Base-by-base conservation (phyloP, 2,329 filamentous ascomycete species). In the Septoria petroselini region DNA sequence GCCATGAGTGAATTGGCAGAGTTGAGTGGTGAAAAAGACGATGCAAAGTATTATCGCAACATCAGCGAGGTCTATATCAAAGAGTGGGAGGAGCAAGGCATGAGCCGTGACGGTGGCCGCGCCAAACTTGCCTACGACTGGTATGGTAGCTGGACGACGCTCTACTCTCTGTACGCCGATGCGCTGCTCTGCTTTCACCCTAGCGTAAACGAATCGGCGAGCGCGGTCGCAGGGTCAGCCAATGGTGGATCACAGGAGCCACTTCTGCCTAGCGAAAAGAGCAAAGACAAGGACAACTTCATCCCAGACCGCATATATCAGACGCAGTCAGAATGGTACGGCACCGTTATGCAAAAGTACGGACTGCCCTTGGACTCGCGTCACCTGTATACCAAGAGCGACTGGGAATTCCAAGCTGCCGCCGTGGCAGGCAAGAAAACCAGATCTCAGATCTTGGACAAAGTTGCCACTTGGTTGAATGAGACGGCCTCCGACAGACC, bases 371-470 rank as follows among this genome's bases (percentile, higher is more conserved):
- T 95, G 6, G 89, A 95, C 69, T 86, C 80, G 58, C 81, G 89
- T 35, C 88, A 93, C 68, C 69, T 91, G 2, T 93, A 93, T 68
- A 85, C 88, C 27, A 95, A 95, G 53, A 52, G 47, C 29, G 89
- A 95, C 70, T 95, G 89, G 89, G 85, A 93, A 61, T 90, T 94
- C 67, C 91, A 93, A 68, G 86, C 88, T 0, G 88, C 89, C 39
- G 86, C 88, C 1, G 85, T 94, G 4, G 81, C 87, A 3, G 83
- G 82, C 59, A 79, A 80, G 65, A 71, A 76, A 50, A 85, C 86
- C 1, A 78, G 88, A 46, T 76, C 77, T 2, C 81, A 86, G 65
- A 89, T 94, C 42, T 71, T 93, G 29, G 77, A 88, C 52, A 79
- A 81, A 14, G 84, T 93, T 33, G 86, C 87, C 1, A 73, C 73